Evolutionary conservation across 306 rosid genomes (phyloP).

Genomic region (Trichosanthes cucumerina): DNA sequence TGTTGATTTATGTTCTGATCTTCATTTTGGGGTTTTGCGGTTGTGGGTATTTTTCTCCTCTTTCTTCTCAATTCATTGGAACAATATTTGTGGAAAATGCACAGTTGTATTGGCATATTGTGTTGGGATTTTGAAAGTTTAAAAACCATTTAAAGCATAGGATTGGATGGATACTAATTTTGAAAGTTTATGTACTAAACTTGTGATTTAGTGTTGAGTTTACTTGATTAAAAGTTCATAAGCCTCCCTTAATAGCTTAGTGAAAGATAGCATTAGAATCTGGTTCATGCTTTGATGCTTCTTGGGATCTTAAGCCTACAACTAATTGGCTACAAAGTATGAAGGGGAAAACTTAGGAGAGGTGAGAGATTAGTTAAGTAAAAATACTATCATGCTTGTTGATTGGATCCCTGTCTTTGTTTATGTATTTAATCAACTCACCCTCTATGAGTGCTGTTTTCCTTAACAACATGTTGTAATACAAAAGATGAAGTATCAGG

Average conservation of each 20-base stretch:
- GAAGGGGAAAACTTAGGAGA: not conserved
- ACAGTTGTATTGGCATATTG: not conserved
- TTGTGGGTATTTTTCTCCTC: not conserved
- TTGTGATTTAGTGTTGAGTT: not conserved
- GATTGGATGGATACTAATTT: not conserved
- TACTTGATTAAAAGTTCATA: not conserved
- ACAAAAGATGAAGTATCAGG: not conserved
- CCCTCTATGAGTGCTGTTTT: not conserved
- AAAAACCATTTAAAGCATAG: not conserved
- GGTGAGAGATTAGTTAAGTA: not conserved
- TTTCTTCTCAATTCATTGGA: not conserved
- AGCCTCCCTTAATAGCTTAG: not conserved
- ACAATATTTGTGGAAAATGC: not conserved
- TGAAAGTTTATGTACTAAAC: not conserved
- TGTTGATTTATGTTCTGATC: not conserved
- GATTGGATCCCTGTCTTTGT: not conserved
- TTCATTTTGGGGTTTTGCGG: not conserved
- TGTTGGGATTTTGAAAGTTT: not conserved
- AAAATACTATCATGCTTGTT: not conserved
- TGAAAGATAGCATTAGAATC: not conserved
- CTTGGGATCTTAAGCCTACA: not conserved
- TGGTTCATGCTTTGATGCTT: not conserved
- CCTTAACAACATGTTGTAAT: not conserved
- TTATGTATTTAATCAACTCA: not conserved
- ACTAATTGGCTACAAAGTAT: not conserved